Percentiles rank a stretch among this genome's conserved stretches.
These are phyloP conservation scores for Aspergillus sparsus DNA, from an alignment of 495 filamentous ascomycete species.

Conservation along the genomic window DNA sequence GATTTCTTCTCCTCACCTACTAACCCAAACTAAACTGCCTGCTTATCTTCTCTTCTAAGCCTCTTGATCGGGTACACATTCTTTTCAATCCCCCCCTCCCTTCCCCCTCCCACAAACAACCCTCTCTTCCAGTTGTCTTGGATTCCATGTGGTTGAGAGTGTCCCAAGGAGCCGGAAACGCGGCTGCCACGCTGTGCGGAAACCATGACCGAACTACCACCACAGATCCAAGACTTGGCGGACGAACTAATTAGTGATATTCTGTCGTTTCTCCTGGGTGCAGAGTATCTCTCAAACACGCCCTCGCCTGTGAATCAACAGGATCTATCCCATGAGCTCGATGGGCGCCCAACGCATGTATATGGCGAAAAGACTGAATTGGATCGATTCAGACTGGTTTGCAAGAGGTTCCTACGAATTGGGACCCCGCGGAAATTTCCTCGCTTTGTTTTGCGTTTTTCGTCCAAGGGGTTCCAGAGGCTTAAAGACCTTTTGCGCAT, in stretches of 20 bases:
- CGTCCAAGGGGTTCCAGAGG: slow-evolving; percentile 55
- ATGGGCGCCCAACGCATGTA: slow-evolving; percentile 14
- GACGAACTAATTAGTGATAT: slow-evolving; percentile 64
- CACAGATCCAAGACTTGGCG: slow-evolving; percentile 53
- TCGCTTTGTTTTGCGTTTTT: slow-evolving; percentile 62
- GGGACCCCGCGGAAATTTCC: slow-evolving; percentile 62
- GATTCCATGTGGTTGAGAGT: slow-evolving; percentile 45
- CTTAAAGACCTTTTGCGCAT: slow-evolving; percentile 52
- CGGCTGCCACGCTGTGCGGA: slow-evolving; percentile 38
- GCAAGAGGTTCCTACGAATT: slow-evolving; percentile 61
- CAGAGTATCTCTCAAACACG: slow-evolving; percentile 19
- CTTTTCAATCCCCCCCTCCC: slow-evolving; percentile 17
- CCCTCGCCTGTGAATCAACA: slow-evolving; percentile 16
- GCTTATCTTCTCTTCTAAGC: slow-evolving; percentile 16
- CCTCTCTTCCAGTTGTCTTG: slow-evolving; percentile 17
- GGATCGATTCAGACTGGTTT: slow-evolving; percentile 58
- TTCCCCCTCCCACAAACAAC: not conserved
- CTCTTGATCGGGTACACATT: slow-evolving; percentile 18
- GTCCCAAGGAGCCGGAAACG: slow-evolving; percentile 37
- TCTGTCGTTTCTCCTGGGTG: slow-evolving; percentile 37
- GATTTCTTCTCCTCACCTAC: slow-evolving; percentile 13
- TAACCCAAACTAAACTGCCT: slow-evolving; percentile 8
- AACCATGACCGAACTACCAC: slow-evolving; percentile 37
- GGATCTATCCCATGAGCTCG: slow-evolving; percentile 8
- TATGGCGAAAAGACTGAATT: slow-evolving; percentile 42